Percentiles rank a stretch among this genome's conserved stretches.
These are phyloP conservation scores for Saccharum hybrid DNA, from an alignment of 202 grass and related monocot species.

Conservation along the genomic window DNA sequence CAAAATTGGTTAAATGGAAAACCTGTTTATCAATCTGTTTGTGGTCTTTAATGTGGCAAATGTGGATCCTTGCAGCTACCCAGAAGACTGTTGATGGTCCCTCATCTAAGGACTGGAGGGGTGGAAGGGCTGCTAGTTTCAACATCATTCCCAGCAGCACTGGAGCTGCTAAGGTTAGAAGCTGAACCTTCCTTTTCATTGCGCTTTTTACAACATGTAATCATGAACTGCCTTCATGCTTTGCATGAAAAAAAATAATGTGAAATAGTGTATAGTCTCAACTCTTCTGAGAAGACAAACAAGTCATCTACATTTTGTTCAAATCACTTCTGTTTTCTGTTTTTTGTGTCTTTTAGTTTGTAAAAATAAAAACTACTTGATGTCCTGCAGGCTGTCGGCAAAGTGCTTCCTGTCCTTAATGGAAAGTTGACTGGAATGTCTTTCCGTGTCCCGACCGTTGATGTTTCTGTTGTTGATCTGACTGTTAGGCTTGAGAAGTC, in stretches of 20 bases:
- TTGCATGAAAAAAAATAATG: neutral
- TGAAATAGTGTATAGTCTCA: neutral
- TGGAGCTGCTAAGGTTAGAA: slow-evolving; percentile 77
- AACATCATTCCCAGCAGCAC: slow-evolving; percentile 95
- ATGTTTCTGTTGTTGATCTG: slow-evolving; percentile 93
- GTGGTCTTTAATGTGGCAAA: neutral
- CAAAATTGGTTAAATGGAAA: neutral
- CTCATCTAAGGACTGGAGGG: slow-evolving; percentile 87
- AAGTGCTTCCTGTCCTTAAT: slow-evolving; percentile 85
- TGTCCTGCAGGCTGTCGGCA: slow-evolving; percentile 86
- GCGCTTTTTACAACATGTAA: neutral
- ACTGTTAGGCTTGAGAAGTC: slow-evolving; percentile 86
- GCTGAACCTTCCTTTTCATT: neutral
- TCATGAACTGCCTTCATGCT: neutral
- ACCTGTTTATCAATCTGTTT: neutral
- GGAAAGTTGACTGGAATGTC: slow-evolving; percentile 92
- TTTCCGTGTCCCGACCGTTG: slow-evolving; percentile 87
- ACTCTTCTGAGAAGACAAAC: too few relatives aligned
- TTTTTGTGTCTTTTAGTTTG: neutral
- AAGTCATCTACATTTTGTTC: neutral
- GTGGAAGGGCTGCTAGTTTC: slow-evolving; percentile 85
- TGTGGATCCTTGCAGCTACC: slow-evolving; percentile 55
- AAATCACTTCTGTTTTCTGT: neutral
- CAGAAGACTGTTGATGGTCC: slow-evolving; percentile 91
- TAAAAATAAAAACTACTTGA: neutral